A percentile compares a stretch with the other conserved stretches of the same genome.
phyloP scores from a whole-genome alignment of 345 rosid genomes.

The Aethionema arabicum region DNA sequence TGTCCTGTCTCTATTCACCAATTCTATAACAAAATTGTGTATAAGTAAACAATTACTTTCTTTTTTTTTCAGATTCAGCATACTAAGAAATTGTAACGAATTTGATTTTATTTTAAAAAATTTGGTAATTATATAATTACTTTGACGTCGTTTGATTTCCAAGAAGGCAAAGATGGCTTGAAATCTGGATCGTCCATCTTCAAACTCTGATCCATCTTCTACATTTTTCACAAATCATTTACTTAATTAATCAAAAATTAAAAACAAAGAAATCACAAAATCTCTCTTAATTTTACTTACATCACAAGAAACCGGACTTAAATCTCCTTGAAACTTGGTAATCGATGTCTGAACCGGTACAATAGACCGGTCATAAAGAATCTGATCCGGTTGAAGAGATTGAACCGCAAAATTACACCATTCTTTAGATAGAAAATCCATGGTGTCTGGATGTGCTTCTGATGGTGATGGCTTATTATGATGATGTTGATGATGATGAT shows the following conservation, averaged over 20 bases:
- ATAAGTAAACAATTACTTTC: too few species aligned
- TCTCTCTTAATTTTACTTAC: conserved; percentile 41
- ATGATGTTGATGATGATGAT: conserved; percentile 14
- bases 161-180: conserved; percentile 66
- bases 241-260: conserved; percentile 4
- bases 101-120: too few species aligned
- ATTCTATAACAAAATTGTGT: too few species aligned
- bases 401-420: conserved; percentile 95
- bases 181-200: conserved; percentile 66
- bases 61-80: too few species aligned
- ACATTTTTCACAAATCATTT: conserved; percentile 13
- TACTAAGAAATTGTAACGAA: too few species aligned
- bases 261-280: background rate
- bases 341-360: conserved; percentile 47
- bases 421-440: conserved; percentile 84
- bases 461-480: conserved; percentile 54
- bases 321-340: conserved; percentile 45
- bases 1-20: too few species aligned
- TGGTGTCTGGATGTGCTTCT: conserved; percentile 83
- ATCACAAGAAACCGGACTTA: conserved; percentile 41
- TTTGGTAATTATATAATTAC: conserved; percentile 27
- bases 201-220: conserved; percentile 55
- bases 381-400: conserved; percentile 58
- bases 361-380: conserved; percentile 45
- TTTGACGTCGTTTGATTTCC: conserved; percentile 92